phyloP scores from a whole-genome alignment of 176 grass and related monocot species.

The Ensete ventricosum region DNA sequence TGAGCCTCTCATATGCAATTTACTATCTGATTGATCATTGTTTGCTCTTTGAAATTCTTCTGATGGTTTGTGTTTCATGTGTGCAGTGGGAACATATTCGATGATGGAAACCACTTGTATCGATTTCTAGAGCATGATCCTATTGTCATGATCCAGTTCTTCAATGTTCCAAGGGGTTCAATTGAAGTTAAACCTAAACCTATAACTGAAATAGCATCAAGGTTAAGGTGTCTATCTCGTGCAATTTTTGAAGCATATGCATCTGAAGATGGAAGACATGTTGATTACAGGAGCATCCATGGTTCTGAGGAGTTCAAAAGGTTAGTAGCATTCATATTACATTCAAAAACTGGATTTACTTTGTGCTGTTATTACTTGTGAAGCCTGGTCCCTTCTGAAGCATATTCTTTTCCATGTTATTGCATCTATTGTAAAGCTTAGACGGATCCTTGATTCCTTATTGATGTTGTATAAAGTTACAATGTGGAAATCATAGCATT shows the following conservation, averaged over 20 bases:
- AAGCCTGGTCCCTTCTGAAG: background rate
- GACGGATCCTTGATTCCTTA: no score
- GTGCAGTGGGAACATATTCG: slow-evolving; percentile 72
- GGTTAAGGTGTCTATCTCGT: slow-evolving; percentile 56
- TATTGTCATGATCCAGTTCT: slow-evolving; percentile 58
- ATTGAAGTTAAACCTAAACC: slow-evolving; percentile 77
- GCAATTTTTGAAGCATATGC: slow-evolving; percentile 86
- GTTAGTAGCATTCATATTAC: slow-evolving; percentile 21
- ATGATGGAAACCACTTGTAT: slow-evolving; percentile 85
- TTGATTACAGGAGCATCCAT: slow-evolving; percentile 84
- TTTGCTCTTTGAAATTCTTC: background rate
- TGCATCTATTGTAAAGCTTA: no score
- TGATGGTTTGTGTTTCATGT: background rate
- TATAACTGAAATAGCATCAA: slow-evolving; percentile 59
- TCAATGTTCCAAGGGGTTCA: slow-evolving; percentile 66
- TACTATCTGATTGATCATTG: background rate
- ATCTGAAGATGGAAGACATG: slow-evolving; percentile 70
- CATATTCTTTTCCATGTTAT: background rate
- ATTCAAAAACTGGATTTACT: background rate
- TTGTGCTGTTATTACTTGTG: background rate
- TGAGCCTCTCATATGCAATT: background rate
- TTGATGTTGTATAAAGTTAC: background rate
- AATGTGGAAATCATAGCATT: background rate
- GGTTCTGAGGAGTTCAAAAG: slow-evolving; percentile 70
- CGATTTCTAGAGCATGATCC: slow-evolving; percentile 91